These are phyloP conservation scores for Avena sativa DNA, from an alignment of 176 grass and related monocot species.

Conservation along the genomic window DNA sequence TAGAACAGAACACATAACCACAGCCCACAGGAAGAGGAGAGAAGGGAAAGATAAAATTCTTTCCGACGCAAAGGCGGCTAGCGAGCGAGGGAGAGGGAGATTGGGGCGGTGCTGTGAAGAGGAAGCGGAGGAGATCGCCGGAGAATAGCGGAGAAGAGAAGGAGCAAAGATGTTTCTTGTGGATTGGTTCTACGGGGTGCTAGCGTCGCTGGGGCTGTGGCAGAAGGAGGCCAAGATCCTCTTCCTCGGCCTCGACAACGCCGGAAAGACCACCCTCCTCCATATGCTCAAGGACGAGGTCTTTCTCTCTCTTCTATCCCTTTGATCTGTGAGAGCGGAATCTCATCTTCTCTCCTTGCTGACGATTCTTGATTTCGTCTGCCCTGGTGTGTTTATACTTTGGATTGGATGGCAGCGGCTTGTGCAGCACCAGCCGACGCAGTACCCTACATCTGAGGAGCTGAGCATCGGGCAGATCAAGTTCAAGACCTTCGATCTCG, in stretches of 20 bases:
- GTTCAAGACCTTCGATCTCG: slow-evolving; percentile 74
- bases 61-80: neutral
- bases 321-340: neutral
- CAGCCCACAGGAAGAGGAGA: neutral
- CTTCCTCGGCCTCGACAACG: slow-evolving; percentile 71
- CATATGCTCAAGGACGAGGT: slow-evolving; percentile 75
- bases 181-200: slow-evolving; percentile 69
- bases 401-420: slow-evolving; percentile 50
- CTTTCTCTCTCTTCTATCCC: too few relatives aligned
- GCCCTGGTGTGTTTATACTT: neutral
- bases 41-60: slow-evolving; percentile 25
- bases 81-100: neutral
- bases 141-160: neutral
- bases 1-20: slow-evolving; percentile 39
- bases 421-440: slow-evolving; percentile 73
- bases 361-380: slow-evolving; percentile 32
- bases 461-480: slow-evolving; percentile 71
- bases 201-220: slow-evolving; percentile 66
- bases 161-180: slow-evolving; percentile 53
- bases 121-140: slow-evolving; percentile 33
- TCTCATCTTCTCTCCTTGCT: neutral
- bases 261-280: slow-evolving; percentile 66
- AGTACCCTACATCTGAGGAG: slow-evolving; percentile 72
- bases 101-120: neutral
- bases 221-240: slow-evolving; percentile 73